Evolutionary conservation across 176 grass and related monocot genomes (phyloP).

Genomic region (Aegilops bicornis): DNA sequence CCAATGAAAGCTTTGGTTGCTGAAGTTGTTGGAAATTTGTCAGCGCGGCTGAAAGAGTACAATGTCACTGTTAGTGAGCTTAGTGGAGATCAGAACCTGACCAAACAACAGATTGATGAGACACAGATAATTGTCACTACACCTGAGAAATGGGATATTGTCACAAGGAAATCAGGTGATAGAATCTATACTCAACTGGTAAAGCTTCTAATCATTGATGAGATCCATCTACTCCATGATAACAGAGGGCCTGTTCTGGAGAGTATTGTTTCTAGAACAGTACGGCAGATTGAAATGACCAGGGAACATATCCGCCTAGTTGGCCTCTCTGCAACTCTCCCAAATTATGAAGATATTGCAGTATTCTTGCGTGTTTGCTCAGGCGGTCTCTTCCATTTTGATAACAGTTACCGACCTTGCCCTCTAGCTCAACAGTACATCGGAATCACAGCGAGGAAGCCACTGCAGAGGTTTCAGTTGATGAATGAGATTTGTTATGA

Average conservation of each 20-base stretch:
- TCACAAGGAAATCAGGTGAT: conserved; percentile 91
- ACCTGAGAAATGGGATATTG: conserved; percentile 98
- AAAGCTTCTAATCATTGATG: conserved; percentile 92
- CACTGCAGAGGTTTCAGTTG: conserved; percentile 88
- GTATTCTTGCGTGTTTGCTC: conserved; percentile 64
- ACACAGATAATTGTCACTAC: conserved; percentile 97
- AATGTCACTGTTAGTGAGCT: conserved; percentile 82
- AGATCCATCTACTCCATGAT: conserved; percentile 96
- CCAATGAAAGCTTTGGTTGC: conserved; percentile 99
- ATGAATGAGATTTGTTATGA: conserved; percentile 97
- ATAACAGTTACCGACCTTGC: conserved; percentile 96
- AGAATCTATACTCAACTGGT: conserved; percentile 93
- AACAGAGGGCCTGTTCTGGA: conserved; percentile 94
- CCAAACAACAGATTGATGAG: conserved; percentile 87
- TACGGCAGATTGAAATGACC: conserved; percentile 87
- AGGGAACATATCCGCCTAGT: conserved; percentile 85
- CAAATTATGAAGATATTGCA: conserved; percentile 86
- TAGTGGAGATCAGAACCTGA: conserved; percentile 83
- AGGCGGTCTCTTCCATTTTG: conserved; percentile 78
- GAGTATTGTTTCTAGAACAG: conserved; percentile 92
- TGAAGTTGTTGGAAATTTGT: conserved; percentile 96
- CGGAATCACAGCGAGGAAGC: conserved; percentile 86
- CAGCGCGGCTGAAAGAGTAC: conserved; percentile 57
- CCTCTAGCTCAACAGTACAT: conserved; percentile 96
- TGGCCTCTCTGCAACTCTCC: conserved; percentile 84